Percentiles rank a stretch among this genome's conserved stretches.
Evolutionary conservation across 306 rosid species (phyloP).

Genomic region (Cucurbita moschata): DNA sequence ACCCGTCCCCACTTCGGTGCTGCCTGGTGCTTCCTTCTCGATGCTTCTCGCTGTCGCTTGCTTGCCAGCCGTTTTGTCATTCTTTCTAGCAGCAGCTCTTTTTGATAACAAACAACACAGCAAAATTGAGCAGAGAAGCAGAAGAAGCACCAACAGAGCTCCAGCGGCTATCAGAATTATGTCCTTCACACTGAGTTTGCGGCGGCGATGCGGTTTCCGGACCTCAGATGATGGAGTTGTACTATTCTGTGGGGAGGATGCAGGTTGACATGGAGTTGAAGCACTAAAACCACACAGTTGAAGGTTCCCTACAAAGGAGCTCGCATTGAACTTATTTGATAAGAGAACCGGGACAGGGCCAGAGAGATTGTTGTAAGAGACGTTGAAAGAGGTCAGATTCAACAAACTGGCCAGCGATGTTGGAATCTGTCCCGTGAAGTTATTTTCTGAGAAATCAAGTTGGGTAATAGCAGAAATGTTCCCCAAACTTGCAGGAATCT

Average conservation of each 20-base stretch:
- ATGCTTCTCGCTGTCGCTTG: constrained; percentile 22
- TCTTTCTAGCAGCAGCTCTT: constrained; percentile 37
- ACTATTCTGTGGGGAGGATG: constrained; percentile 30
- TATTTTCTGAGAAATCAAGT: constrained; percentile 59
- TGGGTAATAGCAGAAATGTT: constrained; percentile 45
- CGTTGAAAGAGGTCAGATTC: constrained; percentile 60
- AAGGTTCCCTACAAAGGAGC: constrained; percentile 69
- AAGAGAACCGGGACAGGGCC: constrained; percentile 61
- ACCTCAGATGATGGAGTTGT: constrained; percentile 41
- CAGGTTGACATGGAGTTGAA: constrained; percentile 51
- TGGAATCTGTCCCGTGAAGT: constrained; percentile 49
- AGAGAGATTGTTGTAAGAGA: constrained; percentile 77
- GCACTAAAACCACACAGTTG: constrained; percentile 56
- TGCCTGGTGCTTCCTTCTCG: constrained; percentile 34
- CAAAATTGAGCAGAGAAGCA: constrained; percentile 60
- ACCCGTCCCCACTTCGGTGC: constrained; percentile 41
- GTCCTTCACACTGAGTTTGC: constrained; percentile 56
- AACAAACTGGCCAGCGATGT: constrained; percentile 40
- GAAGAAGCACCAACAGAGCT: constrained; percentile 42
- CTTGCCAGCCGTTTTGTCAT: constrained; percentile 20
- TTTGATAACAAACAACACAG: constrained; percentile 53
- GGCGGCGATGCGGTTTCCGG: constrained; percentile 20
- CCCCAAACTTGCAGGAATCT: constrained; percentile 63
- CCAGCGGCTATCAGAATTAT: constrained; percentile 79
- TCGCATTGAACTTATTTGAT: constrained; percentile 63